Base-by-base conservation (phyloP, 257 asterid species). In the Ophiorrhiza pumila region DNA sequence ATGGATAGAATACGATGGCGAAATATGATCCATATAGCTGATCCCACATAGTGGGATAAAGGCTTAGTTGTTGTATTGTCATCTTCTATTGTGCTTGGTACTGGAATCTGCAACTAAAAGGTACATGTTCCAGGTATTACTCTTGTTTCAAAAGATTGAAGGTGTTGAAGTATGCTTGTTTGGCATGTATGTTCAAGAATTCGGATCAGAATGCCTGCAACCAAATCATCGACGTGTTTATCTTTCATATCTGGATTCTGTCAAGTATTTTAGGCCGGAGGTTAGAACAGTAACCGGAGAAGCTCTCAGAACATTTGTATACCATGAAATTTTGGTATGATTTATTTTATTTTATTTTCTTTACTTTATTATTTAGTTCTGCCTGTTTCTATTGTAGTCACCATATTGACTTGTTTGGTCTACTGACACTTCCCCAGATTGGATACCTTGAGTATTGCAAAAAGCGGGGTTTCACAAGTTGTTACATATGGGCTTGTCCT, bases 401-500 rank as follows among this genome's bases (percentile, higher is more conserved):
- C 68, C 37, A 78, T 73, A 27, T 57, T 59, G 47, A 71, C 20
- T 71, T 55, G 67, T 29, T 41, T 70, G 72, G 37, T 65, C 15
- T 9, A 10, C 18, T 49, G 17, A 63, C 58, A 75, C 8, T 79
- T 58, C 71, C 78, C 15, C 87, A 95, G 99, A 95, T 95, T 77
- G 99, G 97, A 71, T 95, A 95, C 79, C 87, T 95, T 73, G 99
- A 95, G 32, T 90, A 92, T 77, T 92, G 98, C 91, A 95, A 95
- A 83, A 83, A 56, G 81, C 96, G 99, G 65, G 99, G 98, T 71
- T 95, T 95, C 75, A 83, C 97, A 35, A 95, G 99, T 88, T 95
- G 99, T 82, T 91, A 94, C 76, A 91, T 95, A 77, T 95, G 99
- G 99, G 97, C 99, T 52, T 95, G 99, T 85, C 99, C 98, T 65